phyloP scores from a whole-genome alignment of 1,284 basidiomycete genomes.

The Ganoderma resinaceum region DNA sequence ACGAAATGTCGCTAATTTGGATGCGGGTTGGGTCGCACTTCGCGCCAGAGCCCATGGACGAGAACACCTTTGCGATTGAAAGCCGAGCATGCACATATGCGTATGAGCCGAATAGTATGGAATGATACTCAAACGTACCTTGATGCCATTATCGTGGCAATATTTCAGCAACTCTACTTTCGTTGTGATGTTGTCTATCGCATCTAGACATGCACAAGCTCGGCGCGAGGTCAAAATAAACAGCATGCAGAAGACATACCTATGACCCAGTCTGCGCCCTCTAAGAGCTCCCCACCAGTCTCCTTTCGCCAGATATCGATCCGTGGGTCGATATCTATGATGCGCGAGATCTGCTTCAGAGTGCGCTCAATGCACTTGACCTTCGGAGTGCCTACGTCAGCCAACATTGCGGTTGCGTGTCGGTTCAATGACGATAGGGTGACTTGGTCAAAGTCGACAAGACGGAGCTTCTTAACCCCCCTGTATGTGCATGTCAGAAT shows the following conservation, averaged over 20 bases:
- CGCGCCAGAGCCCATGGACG: conserved; percentile 97
- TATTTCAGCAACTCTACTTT: conserved; percentile 91
- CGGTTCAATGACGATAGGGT: conserved; percentile 93
- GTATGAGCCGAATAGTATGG: conserved; percentile 2
- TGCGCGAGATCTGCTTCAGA: conserved; percentile 73
- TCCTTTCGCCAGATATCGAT: conserved; percentile 87
- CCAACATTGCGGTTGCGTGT: conserved; percentile 91
- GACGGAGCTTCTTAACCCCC: conserved; percentile 75
- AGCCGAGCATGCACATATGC: background rate
- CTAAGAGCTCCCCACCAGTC: conserved; percentile 72
- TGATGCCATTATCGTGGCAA: conserved; percentile 79
- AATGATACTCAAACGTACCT: conserved; percentile 50
- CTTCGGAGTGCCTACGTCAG: conserved; percentile 95
- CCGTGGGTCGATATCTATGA: conserved; percentile 82
- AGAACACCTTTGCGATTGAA: conserved; percentile 75
- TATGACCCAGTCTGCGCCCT: conserved; percentile 90
- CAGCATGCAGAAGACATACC: conserved; percentile 51
- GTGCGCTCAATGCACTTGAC: conserved; percentile 84
- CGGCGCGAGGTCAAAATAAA: conserved; percentile 27
- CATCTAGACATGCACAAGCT: conserved; percentile 59
- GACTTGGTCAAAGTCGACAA: conserved; percentile 93
- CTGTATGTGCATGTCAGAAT: conserved; percentile 44
- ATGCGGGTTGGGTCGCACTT: conserved; percentile 95
- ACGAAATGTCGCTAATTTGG: conserved; percentile 95
- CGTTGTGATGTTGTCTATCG: conserved; percentile 96